Percentiles rank a stretch among this genome's conserved stretches.
Conservation (phyloP, 1,284 basidiomycete genomes). For the Ustilago esculenta region DNA sequence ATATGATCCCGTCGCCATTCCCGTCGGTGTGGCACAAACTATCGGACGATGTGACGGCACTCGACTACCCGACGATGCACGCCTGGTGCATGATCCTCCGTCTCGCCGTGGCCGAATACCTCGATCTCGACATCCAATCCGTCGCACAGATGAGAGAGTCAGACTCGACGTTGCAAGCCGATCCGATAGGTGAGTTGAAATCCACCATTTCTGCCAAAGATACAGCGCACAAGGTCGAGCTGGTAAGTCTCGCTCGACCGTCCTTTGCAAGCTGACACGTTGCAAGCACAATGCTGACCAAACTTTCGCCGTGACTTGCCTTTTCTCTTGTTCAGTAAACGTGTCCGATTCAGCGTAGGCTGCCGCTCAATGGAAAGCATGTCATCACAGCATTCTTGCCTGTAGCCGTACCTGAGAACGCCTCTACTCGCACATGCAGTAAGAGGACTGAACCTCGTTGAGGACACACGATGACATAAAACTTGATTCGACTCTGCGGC, state of each 20-base stretch:
- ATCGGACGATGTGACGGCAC: slow-evolving; percentile 86
- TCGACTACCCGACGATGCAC: slow-evolving; percentile 85
- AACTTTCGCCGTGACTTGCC: no score
- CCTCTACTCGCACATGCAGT: no score
- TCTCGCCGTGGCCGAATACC: slow-evolving; percentile 88
- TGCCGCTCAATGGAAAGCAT: no score
- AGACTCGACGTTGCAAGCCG: background rate
- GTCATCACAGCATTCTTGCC: no score
- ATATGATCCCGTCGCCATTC: slow-evolving; percentile 89
- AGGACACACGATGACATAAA: no score
- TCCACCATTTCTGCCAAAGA: no score
- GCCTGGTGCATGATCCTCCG: slow-evolving; percentile 84
- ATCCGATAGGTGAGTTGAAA: slow-evolving; percentile 8
- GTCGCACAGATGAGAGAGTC: background rate
- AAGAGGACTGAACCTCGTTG: no score
- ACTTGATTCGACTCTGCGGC: no score
- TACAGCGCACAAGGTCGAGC: slow-evolving; percentile 22
- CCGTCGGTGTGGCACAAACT: slow-evolving; percentile 90
- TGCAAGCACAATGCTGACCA: no score
- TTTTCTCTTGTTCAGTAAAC: slow-evolving; percentile 8
- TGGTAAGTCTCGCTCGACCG: slow-evolving; percentile 46
- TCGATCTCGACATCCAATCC: slow-evolving; percentile 72
- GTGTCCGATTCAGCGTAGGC: no score
- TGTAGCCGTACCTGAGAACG: no score
- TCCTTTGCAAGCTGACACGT: no score